Conservation (phyloP, 495 filamentous ascomycete genomes). For the Achaetomiella virescens region DNA sequence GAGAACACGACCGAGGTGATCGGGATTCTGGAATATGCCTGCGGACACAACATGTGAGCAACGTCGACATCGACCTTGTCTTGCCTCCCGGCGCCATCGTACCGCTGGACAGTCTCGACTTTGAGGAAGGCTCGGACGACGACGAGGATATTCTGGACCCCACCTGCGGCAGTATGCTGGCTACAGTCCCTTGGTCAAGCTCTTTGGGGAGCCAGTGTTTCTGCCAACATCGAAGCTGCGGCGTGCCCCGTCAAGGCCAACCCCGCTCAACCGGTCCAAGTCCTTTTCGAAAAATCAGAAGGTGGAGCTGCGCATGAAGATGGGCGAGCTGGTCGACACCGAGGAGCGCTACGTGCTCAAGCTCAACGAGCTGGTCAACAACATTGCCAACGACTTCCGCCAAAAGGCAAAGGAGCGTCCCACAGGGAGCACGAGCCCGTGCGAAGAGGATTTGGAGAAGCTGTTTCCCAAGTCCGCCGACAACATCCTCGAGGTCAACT, state of each 20-base stretch:
- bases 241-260: conserved; percentile 80
- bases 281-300: conserved; percentile 76
- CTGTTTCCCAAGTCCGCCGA: conserved; percentile 78
- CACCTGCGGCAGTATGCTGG: conserved; percentile 62
- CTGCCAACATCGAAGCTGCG: conserved; percentile 81
- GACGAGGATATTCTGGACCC: conserved; percentile 56
- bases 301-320: conserved; percentile 73
- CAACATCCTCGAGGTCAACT: conserved; percentile 71
- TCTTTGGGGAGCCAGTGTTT: conserved; percentile 77
- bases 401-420: conserved; percentile 54
- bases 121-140: conserved; percentile 49
- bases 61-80: conserved; percentile 83
- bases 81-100: conserved; percentile 69
- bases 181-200: conserved; percentile 65
- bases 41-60: conserved; percentile 68
- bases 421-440: conserved; percentile 62
- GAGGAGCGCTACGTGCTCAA: conserved; percentile 91
- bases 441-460: conserved; percentile 60
- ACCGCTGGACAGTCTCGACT: conserved; percentile 43
- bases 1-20: conserved; percentile 70
- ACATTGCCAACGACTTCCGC: conserved; percentile 67
- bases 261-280: conserved; percentile 63
- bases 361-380: conserved; percentile 70
- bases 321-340: conserved; percentile 88
- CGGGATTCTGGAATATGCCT: conserved; percentile 63